Percentiles rank a stretch among this genome's conserved stretches.
phyloP scores from a whole-genome alignment of 2,329 filamentous ascomycete species.

The Rutstroemia sp. region DNA sequence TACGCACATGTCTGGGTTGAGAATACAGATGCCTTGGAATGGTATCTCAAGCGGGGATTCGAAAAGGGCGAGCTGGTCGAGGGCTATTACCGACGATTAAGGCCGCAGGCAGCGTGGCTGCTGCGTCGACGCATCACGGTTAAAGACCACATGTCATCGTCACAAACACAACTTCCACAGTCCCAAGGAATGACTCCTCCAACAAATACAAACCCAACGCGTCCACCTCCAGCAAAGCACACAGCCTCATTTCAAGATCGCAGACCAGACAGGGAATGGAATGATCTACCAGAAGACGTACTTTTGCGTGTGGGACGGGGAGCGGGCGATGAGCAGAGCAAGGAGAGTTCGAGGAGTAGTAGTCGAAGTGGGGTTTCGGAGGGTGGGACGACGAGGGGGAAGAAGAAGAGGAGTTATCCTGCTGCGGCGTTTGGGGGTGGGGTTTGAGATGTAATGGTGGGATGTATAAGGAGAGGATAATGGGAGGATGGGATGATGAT shows the following conservation, averaged over 20 bases:
- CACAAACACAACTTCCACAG: background rate
- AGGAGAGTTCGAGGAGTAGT: conserved; percentile 48
- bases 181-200: background rate
- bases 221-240: conserved; percentile 6
- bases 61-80: conserved; percentile 36
- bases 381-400: conserved; percentile 38
- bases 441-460: background rate
- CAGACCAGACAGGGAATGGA: conserved; percentile 56
- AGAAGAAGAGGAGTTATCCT: conserved; percentile 54
- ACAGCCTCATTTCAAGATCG: conserved; percentile 48
- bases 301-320: conserved; percentile 24
- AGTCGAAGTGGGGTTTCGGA: conserved; percentile 35
- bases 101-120: conserved; percentile 54
- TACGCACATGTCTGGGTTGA: conserved; percentile 65
- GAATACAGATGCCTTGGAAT: conserved; percentile 54
- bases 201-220: conserved; percentile 44
- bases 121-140: conserved; percentile 37
- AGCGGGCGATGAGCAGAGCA: conserved; percentile 21
- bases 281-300: conserved; percentile 56
- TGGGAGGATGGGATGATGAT: too few species aligned
- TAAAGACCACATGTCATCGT: conserved; percentile 20
- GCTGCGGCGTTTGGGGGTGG: conserved; percentile 48
- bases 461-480: too few species aligned
- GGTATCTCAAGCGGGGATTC: conserved; percentile 56
- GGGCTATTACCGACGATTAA: conserved; percentile 56